Conservation (phyloP, 768 basidiomycete genomes). For the Mycena epipterygia region DNA sequence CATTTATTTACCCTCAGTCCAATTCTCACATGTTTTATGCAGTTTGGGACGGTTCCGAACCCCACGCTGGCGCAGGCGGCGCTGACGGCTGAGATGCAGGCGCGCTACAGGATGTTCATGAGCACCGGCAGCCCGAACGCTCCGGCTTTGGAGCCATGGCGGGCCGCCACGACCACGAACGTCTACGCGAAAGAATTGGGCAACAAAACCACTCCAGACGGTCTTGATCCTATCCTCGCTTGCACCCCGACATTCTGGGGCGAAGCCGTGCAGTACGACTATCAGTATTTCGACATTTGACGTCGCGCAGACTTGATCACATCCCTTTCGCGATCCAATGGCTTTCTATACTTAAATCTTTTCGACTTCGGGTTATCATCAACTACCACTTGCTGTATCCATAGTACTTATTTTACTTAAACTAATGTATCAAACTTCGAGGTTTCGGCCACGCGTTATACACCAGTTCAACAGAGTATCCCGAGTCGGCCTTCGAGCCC, state of each 20-base stretch:
- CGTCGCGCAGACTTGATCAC: not conserved
- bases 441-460: no score
- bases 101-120: constrained; percentile 77
- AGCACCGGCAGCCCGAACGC: constrained; percentile 73
- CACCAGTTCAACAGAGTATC: no score
- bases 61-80: constrained; percentile 70
- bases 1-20: no score
- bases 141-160: constrained; percentile 67
- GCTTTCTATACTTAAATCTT: not conserved
- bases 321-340: not conserved
- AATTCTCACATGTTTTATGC: not conserved
- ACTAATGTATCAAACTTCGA: no score
- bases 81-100: constrained; percentile 74
- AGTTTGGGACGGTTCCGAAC: constrained; percentile 69
- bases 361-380: not conserved
- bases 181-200: constrained; percentile 74
- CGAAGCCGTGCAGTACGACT: constrained; percentile 71
- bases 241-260: constrained; percentile 83
- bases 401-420: not conserved
- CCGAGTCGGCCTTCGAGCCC: no score
- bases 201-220: constrained; percentile 44
- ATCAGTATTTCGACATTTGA: constrained; percentile 69
- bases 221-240: constrained; percentile 64
- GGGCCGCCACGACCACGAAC: constrained; percentile 60
- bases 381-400: not conserved